phyloP scores from a whole-genome alignment of 1,139 yeast species.

The Hemisphaericaspora lyxosophila region DNA sequence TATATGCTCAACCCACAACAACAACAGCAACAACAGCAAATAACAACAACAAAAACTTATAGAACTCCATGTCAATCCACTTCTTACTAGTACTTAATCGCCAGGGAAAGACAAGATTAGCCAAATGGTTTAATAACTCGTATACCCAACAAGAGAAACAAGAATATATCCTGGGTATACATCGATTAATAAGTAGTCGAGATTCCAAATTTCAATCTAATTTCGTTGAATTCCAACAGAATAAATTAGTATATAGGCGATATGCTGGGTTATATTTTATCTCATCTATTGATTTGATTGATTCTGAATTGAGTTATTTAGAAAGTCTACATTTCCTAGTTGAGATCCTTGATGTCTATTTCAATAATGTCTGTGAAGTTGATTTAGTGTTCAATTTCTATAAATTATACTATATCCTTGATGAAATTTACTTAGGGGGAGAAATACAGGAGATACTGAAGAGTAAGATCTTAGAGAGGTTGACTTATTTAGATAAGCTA shows the following conservation, averaged over 20 bases:
- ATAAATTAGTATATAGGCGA: constrained; percentile 79
- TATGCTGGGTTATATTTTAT: constrained; percentile 92
- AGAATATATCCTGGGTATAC: constrained; percentile 66
- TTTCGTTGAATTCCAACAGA: constrained; percentile 71
- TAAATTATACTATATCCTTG: constrained; percentile 67
- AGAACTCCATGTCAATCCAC: constrained; percentile 83
- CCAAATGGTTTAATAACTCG: constrained; percentile 67
- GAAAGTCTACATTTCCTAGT: constrained; percentile 88
- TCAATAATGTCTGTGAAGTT: constrained; percentile 89
- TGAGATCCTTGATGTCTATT: constrained; percentile 82
- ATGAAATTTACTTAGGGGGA: constrained; percentile 77
- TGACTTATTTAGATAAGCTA: constrained; percentile 48
- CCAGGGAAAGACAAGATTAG: constrained; percentile 88
- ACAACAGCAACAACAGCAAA: background rate
- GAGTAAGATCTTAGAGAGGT: constrained; percentile 51
- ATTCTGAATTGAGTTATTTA: constrained; percentile 77
- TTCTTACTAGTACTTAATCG: constrained; percentile 81
- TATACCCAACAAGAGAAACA: constrained; percentile 48
- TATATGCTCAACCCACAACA: background rate
- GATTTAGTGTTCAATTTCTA: constrained; percentile 83
- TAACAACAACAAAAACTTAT: background rate
- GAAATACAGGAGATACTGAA: constrained; percentile 76
- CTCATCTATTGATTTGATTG: constrained; percentile 70
- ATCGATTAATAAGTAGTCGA: constrained; percentile 74
- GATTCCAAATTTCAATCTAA: constrained; percentile 83